A percentile compares a stretch with the other conserved stretches of the same genome.
Evolutionary conservation across 805 yeast genomes (phyloP).

Genomic region (Kluyveromyces wickerhamii): DNA sequence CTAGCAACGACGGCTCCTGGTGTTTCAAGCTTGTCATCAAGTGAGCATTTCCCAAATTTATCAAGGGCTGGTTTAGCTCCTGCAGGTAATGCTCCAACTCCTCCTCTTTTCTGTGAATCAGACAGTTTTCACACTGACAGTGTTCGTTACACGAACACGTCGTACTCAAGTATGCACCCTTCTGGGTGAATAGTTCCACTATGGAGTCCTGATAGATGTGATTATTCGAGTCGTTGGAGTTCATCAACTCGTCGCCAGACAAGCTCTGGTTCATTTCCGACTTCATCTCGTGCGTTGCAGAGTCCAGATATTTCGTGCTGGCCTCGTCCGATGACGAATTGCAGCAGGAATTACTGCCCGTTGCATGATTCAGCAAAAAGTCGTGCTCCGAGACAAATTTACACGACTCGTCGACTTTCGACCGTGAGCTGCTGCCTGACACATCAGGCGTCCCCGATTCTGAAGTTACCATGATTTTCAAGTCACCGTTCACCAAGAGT

Average conservation of each 20-base stretch:
- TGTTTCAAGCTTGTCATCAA: conserved; percentile 4
- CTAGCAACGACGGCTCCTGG: conserved; percentile 6
- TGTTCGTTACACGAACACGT: conserved; percentile 28
- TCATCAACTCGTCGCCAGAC: too few species aligned
- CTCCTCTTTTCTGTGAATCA: conserved; percentile 29
- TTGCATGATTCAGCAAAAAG: conserved; percentile 15
- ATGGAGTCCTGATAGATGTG: conserved; percentile 9
- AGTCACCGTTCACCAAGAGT: conserved; percentile 21
- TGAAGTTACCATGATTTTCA: conserved; percentile 20
- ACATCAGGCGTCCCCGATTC: conserved; percentile 4
- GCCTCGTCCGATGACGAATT: not conserved
- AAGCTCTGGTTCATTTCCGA: too few species aligned
- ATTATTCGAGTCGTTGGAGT: too few species aligned
- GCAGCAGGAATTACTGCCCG: not conserved
- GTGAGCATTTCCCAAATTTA: conserved; percentile 22
- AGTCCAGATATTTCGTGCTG: too few species aligned
- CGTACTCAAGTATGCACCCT: conserved; percentile 27
- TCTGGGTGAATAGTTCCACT: conserved; percentile 28
- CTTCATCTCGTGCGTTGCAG: too few species aligned
- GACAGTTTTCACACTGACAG: conserved; percentile 28
- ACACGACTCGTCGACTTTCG: conserved; percentile 3
- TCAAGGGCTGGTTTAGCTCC: conserved; percentile 26
- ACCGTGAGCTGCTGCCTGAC: not conserved
- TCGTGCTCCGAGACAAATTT: conserved; percentile 24
- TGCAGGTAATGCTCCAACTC: conserved; percentile 25